Percentiles rank a stretch among this genome's conserved stretches.
These are phyloP conservation scores for Penicillium arizonense DNA, from an alignment of 495 filamentous ascomycete genomes.

Conservation along the genomic window DNA sequence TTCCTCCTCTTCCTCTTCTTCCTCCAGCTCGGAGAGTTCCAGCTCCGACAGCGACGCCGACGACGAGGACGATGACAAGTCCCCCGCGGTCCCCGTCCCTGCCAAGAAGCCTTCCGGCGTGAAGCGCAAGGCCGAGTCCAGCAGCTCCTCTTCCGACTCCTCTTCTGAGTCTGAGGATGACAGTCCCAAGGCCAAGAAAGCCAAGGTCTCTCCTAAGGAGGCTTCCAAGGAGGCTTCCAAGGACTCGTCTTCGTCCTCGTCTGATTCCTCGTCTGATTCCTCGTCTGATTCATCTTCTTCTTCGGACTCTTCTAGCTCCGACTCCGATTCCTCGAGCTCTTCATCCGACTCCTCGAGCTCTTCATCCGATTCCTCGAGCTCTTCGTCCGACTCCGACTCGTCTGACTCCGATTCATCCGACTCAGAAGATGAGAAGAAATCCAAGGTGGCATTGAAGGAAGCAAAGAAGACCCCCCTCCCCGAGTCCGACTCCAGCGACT, in stretches of 20 bases:
- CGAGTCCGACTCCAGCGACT: conserved; percentile 31
- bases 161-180: conserved; percentile 26
- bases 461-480: conserved; percentile 55
- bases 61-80: conserved; percentile 52
- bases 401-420: conserved; percentile 35
- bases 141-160: conserved; percentile 42
- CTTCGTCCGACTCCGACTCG: conserved; percentile 31
- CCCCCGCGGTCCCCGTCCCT: conserved; percentile 21
- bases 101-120: conserved; percentile 37
- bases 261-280: conserved; percentile 28
- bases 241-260: conserved; percentile 23
- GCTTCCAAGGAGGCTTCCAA: conserved; percentile 5
- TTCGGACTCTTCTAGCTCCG: conserved; percentile 22
- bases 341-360: conserved; percentile 37
- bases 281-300: too few relatives aligned
- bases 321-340: conserved; percentile 22
- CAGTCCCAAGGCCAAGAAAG: conserved; percentile 41
- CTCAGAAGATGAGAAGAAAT: conserved; percentile 35
- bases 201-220: conserved; percentile 24
- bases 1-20: conserved; percentile 45
- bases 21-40: conserved; percentile 54
- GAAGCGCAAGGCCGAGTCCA: conserved; percentile 66
- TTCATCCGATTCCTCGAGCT: conserved; percentile 23
- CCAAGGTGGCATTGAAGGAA: conserved; percentile 41
- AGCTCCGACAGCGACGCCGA: conserved; percentile 63